A percentile compares a stretch with the other conserved stretches of the same genome.
phyloP scores from a whole-genome alignment of 768 basidiomycete genomes.

The Tricholoma terreum region DNA sequence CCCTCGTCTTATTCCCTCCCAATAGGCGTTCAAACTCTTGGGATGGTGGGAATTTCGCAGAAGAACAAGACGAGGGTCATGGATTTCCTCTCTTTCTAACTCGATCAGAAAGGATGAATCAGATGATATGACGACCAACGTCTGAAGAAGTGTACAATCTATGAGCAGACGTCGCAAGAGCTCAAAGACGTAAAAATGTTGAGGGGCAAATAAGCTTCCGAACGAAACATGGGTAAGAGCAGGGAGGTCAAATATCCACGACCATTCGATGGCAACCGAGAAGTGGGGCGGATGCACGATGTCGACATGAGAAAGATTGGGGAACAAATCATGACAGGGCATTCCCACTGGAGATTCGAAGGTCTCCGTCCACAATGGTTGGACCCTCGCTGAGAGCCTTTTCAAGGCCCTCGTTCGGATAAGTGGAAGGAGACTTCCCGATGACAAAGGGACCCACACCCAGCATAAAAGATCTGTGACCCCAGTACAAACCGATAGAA shows the following conservation, averaged over 20 bases:
- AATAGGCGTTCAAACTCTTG: slow-evolving; percentile 19
- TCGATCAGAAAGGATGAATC: slow-evolving; percentile 15
- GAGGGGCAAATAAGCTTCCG: slow-evolving; percentile 19
- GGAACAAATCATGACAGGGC: slow-evolving; percentile 16
- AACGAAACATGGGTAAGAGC: slow-evolving; percentile 30
- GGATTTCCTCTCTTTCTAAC: slow-evolving; percentile 14
- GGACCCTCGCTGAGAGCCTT: slow-evolving; percentile 22
- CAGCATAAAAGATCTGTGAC: slow-evolving; percentile 25
- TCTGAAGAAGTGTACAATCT: slow-evolving; percentile 15
- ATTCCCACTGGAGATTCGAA: neutral
- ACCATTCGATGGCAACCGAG: slow-evolving; percentile 23
- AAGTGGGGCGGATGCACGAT: slow-evolving; percentile 23
- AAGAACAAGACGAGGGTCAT: slow-evolving; percentile 26
- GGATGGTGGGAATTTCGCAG: slow-evolving; percentile 23
- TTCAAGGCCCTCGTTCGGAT: neutral
- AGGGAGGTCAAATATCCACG: slow-evolving; percentile 22
- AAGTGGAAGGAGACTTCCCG: neutral
- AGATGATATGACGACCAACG: slow-evolving; percentile 24
- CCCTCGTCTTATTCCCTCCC: slow-evolving; percentile 21
- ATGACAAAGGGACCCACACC: slow-evolving; percentile 11
- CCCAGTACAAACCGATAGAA: slow-evolving; percentile 25
- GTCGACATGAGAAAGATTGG: slow-evolving; percentile 27
- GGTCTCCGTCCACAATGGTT: slow-evolving; percentile 13
- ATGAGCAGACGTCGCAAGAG: slow-evolving; percentile 18
- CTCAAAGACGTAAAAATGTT: slow-evolving; percentile 15